Percentiles rank a stretch among this genome's conserved stretches.
Conservation (phyloP, 768 basidiomycete genomes). For the Clitopilus hobsonii region DNA sequence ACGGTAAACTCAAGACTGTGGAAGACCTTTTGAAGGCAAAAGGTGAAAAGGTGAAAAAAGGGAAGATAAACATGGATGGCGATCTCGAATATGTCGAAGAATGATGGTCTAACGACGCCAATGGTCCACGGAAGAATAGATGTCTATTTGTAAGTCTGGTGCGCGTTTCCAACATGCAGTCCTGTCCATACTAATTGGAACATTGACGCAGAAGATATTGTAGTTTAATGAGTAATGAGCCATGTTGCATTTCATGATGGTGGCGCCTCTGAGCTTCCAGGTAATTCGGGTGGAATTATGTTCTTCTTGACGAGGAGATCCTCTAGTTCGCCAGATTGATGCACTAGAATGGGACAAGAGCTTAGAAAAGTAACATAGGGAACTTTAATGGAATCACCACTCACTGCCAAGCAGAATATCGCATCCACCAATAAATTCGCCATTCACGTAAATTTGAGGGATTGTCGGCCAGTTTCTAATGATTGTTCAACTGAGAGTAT, state of each 20-base stretch:
- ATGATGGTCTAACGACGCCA: not conserved
- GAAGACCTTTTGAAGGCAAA: constrained; percentile 77
- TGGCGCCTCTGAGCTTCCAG: constrained; percentile 4
- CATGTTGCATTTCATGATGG: not conserved
- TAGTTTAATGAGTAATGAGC: not conserved
- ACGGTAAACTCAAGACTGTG: constrained; percentile 69
- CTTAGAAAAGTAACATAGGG: constrained; percentile 5
- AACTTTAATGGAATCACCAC: constrained; percentile 26
- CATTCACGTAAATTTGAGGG: constrained; percentile 91
- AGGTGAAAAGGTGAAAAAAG: constrained; percentile 69
- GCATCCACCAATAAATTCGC: constrained; percentile 95
- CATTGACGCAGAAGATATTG: too few relatives aligned
- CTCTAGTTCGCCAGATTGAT: constrained; percentile 92
- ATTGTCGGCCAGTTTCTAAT: constrained; percentile 95
- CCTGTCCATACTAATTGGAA: too few relatives aligned
- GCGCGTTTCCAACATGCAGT: too few relatives aligned
- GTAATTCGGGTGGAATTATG: constrained; percentile 51
- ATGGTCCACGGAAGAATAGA: too few relatives aligned
- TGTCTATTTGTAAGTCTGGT: too few relatives aligned
- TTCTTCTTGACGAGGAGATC: constrained; percentile 67
- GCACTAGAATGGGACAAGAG: constrained; percentile 56
- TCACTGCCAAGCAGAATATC: constrained; percentile 89
- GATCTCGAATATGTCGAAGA: constrained; percentile 47
- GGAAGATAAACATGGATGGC: constrained; percentile 42
- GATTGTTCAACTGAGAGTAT: not conserved